Percentiles rank a stretch among this genome's conserved stretches.
These are phyloP conservation scores for Dothideomycetidae sp. DNA, from an alignment of 2,329 filamentous ascomycete genomes.

Conservation along the genomic window DNA sequence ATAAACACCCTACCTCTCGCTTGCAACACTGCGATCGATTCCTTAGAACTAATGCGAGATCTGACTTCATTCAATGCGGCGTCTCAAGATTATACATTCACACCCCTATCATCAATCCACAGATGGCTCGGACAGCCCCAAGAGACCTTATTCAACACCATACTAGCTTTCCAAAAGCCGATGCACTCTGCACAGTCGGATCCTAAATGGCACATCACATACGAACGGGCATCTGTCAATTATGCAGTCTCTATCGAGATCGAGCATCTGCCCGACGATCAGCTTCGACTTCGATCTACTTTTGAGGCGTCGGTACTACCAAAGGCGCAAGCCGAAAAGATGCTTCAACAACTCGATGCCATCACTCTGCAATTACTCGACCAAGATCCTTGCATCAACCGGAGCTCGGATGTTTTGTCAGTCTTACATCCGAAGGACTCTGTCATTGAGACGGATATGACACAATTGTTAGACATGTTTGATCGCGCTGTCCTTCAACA, in stretches of 20 bases:
- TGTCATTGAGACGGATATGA: conserved; percentile 42
- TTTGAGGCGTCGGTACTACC: conserved; percentile 53
- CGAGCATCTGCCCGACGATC: conserved; percentile 38
- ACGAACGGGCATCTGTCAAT: conserved; percentile 57
- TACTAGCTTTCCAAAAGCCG: conserved; percentile 68
- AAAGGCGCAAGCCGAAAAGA: conserved; percentile 46
- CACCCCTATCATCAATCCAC: conserved; percentile 57
- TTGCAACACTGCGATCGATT: conserved; percentile 40
- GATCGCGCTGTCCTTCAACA: conserved; percentile 43
- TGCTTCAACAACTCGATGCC: conserved; percentile 59
- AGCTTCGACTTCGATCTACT: conserved; percentile 50
- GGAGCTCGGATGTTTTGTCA: conserved; percentile 39
- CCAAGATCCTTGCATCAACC: conserved; percentile 17
- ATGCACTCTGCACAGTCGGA: conserved; percentile 14
- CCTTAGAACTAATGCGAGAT: conserved; percentile 41
- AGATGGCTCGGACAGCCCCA: conserved; percentile 53
- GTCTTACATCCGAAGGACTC: conserved; percentile 47
- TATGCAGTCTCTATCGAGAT: conserved; percentile 73
- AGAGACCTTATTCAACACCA: conserved; percentile 62
- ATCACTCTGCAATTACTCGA: conserved; percentile 45
- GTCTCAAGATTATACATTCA: conserved; percentile 56
- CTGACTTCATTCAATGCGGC: conserved; percentile 53
- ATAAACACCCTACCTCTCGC: conserved; percentile 67
- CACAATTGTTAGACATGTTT: conserved; percentile 64
- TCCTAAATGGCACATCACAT: conserved; percentile 43